Evolutionary conservation across 176 grass and related monocot genomes (phyloP), one percentile per base, ranked within the genome.

Genomic region (Neostapfia colusana): DNA sequence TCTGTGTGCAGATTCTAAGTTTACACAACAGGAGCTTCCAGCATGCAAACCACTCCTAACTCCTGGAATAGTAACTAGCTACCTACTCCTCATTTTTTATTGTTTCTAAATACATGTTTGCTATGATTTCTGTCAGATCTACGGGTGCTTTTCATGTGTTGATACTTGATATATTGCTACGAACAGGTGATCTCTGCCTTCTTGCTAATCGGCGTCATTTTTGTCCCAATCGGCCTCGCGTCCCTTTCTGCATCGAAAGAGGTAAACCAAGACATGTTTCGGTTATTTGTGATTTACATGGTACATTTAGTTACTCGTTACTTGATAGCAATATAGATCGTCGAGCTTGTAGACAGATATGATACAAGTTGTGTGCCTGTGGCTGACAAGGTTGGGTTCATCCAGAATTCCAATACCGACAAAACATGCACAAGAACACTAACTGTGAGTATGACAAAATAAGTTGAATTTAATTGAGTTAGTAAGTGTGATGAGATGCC

Each of bases 1-100:
- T 8, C 8, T 62, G 0, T 63, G 8, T 48, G 61, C 75, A 88
- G 86, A 97, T 90, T 97, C 94, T 14, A 89, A 81, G 84, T 97
- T 97, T n/a, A 92, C 91, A 11, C 95, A 94, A 46, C 95, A 94
- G 76, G 95, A 98, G 79, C 87, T 98, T 43, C 95, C 95, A 51
- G 91, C 95, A 80, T 98, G 95, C 69, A 98, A 98, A 71, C 95
- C 95, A 48, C 68, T 98, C 20, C 67, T 98, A 38, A 98, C 95
- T 69, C 91, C 95, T 68, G 79, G 84, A 77, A 92, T 90, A 62
- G 95, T 98, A 97, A 88, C 79, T 55, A 44, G 12, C 81, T 49
- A 39, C 18, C 10, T 3, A 31, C 43, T 70, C 35, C 39, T 58
- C 13, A 27, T 77, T 62, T 71, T 12, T 41, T 41, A 10, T 24